Conservation (phyloP, 148 eudicot species). For the Spergularia marina region DNA sequence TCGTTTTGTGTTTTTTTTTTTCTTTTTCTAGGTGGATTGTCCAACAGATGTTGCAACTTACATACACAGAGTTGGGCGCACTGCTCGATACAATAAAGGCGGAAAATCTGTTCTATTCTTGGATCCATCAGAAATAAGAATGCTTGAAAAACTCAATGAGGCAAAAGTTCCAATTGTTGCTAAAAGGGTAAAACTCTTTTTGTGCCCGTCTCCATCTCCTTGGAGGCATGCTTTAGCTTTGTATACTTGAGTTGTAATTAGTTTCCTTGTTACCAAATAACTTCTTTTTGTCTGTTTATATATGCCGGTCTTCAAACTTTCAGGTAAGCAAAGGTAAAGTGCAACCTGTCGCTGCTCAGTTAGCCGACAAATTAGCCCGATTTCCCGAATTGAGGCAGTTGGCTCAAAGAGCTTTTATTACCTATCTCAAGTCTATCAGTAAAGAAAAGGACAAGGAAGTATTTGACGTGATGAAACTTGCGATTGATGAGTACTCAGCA, state of each 20-base stretch:
- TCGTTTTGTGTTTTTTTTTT: slow-evolving; percentile 8
- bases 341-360: slow-evolving; percentile 61
- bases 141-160: slow-evolving; percentile 71
- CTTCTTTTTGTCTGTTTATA: neutral
- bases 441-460: slow-evolving; percentile 76
- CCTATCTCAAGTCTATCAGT: slow-evolving; percentile 65
- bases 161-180: slow-evolving; percentile 57
- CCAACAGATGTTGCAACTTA: slow-evolving; percentile 78
- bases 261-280: neutral
- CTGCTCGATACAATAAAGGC: slow-evolving; percentile 76
- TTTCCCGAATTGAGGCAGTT: slow-evolving; percentile 51
- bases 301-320: neutral
- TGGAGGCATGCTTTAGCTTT: neutral
- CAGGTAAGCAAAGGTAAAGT: slow-evolving; percentile 65
- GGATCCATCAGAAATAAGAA: slow-evolving; percentile 76
- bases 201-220: neutral
- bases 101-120: slow-evolving; percentile 78
- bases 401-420: slow-evolving; percentile 81
- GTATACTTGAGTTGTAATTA: neutral
- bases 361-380: slow-evolving; percentile 70
- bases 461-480: slow-evolving; percentile 74
- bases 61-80: slow-evolving; percentile 94
- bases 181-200: slow-evolving; percentile 45
- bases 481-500: slow-evolving; percentile 72
- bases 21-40: slow-evolving; percentile 70